Conservation (phyloP, 2,329 filamentous ascomycete species). For the Elsinoe arachidis region DNA sequence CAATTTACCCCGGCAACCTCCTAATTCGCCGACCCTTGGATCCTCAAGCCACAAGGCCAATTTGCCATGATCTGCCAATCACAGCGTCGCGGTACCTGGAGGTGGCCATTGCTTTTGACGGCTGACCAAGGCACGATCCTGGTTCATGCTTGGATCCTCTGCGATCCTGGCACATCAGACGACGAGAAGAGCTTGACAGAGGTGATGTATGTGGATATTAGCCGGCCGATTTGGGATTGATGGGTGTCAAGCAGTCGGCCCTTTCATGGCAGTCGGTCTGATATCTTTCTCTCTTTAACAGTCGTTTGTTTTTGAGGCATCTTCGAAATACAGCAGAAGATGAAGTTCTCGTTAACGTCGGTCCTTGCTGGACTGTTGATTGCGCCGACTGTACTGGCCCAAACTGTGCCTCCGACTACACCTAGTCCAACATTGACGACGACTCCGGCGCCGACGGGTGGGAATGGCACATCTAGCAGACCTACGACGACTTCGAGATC, state of each 20-base stretch:
- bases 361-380: slow-evolving; percentile 8
- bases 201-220: slow-evolving; percentile 6
- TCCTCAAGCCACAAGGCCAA: slow-evolving; percentile 5
- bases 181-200: background rate
- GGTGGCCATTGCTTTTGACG: slow-evolving; percentile 1
- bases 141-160: background rate
- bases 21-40: no score
- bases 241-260: background rate
- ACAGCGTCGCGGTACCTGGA: background rate
- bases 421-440: slow-evolving; percentile 11
- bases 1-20: no score
- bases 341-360: background rate
- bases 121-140: slow-evolving; percentile 4
- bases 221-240: background rate
- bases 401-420: slow-evolving; percentile 16
- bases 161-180: background rate
- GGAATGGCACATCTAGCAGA: slow-evolving; percentile 2
- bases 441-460: background rate
- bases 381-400: background rate
- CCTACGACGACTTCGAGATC: slow-evolving; percentile 1
- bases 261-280: background rate
- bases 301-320: background rate
- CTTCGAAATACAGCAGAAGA: slow-evolving; percentile 1
- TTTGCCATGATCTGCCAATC: slow-evolving; percentile 8
- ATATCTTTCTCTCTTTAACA: background rate